These are phyloP conservation scores for Chiua virens DNA, from an alignment of 768 basidiomycete species.

Conservation along the genomic window DNA sequence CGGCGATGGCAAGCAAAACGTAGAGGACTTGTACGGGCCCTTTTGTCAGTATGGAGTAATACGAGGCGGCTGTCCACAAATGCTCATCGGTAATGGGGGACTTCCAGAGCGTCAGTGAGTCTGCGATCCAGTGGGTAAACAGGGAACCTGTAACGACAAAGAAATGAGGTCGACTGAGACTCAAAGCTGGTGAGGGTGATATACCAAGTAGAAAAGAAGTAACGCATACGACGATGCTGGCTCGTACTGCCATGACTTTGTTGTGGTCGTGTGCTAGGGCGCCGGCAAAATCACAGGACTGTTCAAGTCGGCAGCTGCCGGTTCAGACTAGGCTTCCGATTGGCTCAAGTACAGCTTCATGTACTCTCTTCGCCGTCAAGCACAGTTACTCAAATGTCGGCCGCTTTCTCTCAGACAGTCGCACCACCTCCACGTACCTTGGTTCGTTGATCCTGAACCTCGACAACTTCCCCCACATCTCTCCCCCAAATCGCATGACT, in stretches of 20 bases:
- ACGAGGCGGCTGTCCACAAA: slow-evolving; percentile 78
- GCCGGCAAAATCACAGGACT: slow-evolving; percentile 21
- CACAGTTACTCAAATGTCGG: neutral
- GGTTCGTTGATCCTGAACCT: slow-evolving; percentile 64
- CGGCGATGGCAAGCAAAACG: slow-evolving; percentile 53
- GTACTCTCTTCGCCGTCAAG: slow-evolving; percentile 17
- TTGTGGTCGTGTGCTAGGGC: slow-evolving; percentile 9
- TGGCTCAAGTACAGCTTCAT: slow-evolving; percentile 11
- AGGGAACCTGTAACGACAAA: slow-evolving; percentile 54
- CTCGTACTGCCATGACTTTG: slow-evolving; percentile 63
- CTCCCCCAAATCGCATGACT: slow-evolving; percentile 26
- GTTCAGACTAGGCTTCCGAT: neutral
- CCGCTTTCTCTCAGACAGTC: slow-evolving; percentile 7
- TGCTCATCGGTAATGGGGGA: slow-evolving; percentile 82
- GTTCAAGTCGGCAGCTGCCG: slow-evolving; percentile 13
- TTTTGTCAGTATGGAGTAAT: slow-evolving; percentile 77
- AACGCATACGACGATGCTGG: slow-evolving; percentile 70
- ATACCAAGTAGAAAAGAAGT: slow-evolving; percentile 81
- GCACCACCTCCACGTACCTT: slow-evolving; percentile 39
- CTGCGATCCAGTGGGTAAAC: slow-evolving; percentile 92
- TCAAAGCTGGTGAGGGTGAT: slow-evolving; percentile 7
- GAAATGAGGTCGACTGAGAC: neutral
- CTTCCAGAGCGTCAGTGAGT: slow-evolving; percentile 88
- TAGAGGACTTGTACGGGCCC: slow-evolving; percentile 58
- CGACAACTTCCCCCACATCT: slow-evolving; percentile 28